Base-by-base conservation (phyloP, 2,329 filamentous ascomycete species). In the Ophiostoma novo-ulmi region DNA sequence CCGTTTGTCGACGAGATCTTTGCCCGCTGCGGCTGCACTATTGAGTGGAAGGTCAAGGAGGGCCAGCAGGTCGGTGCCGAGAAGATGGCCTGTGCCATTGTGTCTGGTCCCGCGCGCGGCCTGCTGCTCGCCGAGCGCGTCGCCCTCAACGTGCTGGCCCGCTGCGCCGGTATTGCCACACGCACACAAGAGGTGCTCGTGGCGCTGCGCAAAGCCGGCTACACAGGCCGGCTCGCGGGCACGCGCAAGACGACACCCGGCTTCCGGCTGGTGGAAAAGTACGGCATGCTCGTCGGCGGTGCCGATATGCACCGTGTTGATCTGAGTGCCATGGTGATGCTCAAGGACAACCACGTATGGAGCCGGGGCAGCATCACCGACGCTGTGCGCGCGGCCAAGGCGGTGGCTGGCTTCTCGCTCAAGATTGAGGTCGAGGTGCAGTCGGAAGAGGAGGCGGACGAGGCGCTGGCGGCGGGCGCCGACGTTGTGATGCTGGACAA, bases 281-380 rank as follows among this genome's bases (percentile, higher is more conserved):
- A 99, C 80, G 95, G 93, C 75, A 97, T 99, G 90, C 83, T 97
- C 31, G 90, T 97, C 20, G 95, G 94, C 71, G 95, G 95, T 13
- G 94, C 93, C 20, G 95, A 99, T 80, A 88, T 90, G 2, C 95
- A 99, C 80, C 85, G 95, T 41, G 92, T 97, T 81, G 95, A 99
- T 79, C 84, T 99, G 71, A 91, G 89, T 79, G 87, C 90, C 74
- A 98, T 99, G 95, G 94, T 94, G 71, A 99, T 99, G 95, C 85
- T 99, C 74, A 99, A 99, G 83, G 95, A 99, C 81, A 99, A 99
- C 81, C 95, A 99, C 81, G 90, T 99, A 71, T 97, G 94, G 91
- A 93, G 92, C 73, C 90, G 91, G 70, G 90, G 90, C 36, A 92
- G 91, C 78, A 98, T 99, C 79, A 89, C 91, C 1, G 88, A 91